Conservation (phyloP, 257 asterid species). For the Scutellaria baicalensis region DNA sequence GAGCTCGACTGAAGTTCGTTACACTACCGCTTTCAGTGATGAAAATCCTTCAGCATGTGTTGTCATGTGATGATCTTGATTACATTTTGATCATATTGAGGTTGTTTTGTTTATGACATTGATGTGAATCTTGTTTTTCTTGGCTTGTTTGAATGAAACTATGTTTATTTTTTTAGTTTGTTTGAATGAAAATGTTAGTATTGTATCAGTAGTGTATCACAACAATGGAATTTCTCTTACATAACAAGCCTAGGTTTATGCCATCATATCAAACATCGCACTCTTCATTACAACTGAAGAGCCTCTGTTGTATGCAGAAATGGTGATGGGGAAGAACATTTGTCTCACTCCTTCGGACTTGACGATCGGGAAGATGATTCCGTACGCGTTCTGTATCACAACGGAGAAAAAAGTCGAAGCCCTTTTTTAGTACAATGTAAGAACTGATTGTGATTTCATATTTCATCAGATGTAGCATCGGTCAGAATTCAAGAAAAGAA, state of each 20-base stretch:
- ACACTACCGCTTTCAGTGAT: constrained; percentile 92
- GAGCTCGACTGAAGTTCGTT: constrained; percentile 76
- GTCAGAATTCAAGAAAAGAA: background rate
- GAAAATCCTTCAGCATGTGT: constrained; percentile 75
- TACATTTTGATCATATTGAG: too few relatives aligned
- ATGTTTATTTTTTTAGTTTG: too few relatives aligned
- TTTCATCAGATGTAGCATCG: too few relatives aligned
- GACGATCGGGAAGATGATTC: constrained; percentile 46
- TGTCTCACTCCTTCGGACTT: constrained; percentile 52
- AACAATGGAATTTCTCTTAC: background rate
- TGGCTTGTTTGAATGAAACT: too few relatives aligned
- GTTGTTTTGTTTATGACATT: too few relatives aligned
- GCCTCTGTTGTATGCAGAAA: constrained; percentile 39
- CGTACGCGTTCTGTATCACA: constrained; percentile 35
- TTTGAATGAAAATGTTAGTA: background rate
- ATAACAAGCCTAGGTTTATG: background rate
- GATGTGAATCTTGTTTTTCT: too few relatives aligned
- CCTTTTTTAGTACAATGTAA: background rate
- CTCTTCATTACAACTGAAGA: constrained; percentile 46
- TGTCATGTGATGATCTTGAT: constrained; percentile 44
- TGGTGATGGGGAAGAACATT: constrained; percentile 54
- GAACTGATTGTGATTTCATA: too few relatives aligned
- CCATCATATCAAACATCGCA: constrained; percentile 50
- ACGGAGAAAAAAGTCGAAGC: too few relatives aligned
- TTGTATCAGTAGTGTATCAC: background rate